These are phyloP conservation scores for Tetrahymena thermophila DNA, from an alignment of 73 alveolate genomes.

Conservation along the genomic window DNA sequence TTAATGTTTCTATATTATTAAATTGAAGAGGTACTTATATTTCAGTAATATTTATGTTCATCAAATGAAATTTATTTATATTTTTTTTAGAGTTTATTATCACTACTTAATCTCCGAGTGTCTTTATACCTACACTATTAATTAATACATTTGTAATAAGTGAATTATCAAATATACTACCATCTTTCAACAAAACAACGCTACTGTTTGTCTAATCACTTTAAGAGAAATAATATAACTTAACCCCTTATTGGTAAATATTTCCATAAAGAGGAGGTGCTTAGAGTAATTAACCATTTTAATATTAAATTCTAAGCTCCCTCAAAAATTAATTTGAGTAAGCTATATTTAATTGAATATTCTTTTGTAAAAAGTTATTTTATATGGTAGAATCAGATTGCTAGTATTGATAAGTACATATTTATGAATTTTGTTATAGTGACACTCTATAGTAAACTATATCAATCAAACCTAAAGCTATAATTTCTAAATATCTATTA, in stretches of 20 bases:
- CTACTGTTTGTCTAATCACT: background rate
- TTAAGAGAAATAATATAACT: background rate
- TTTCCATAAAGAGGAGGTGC: background rate
- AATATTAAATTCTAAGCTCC: background rate
- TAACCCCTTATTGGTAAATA: background rate
- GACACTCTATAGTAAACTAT: background rate
- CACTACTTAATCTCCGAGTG: background rate
- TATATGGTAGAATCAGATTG: background rate
- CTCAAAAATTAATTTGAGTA: background rate
- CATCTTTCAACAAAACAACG: background rate
- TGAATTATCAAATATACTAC: background rate
- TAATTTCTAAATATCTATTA: background rate
- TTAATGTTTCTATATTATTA: background rate
- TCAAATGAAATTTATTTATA: background rate
- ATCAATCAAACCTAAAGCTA: background rate
- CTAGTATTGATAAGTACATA: background rate
- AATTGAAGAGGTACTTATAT: background rate
- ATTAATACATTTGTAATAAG: background rate
- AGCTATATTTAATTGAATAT: background rate
- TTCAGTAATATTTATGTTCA: background rate
- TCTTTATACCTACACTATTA: background rate
- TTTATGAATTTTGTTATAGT: background rate
- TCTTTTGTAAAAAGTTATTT: background rate
- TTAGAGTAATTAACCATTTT: background rate
- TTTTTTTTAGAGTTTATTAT: background rate